Evolutionary conservation across 257 asterid species (phyloP), one percentile per base, ranked within the genome.

Genomic region (Anisodus tanguticus): DNA sequence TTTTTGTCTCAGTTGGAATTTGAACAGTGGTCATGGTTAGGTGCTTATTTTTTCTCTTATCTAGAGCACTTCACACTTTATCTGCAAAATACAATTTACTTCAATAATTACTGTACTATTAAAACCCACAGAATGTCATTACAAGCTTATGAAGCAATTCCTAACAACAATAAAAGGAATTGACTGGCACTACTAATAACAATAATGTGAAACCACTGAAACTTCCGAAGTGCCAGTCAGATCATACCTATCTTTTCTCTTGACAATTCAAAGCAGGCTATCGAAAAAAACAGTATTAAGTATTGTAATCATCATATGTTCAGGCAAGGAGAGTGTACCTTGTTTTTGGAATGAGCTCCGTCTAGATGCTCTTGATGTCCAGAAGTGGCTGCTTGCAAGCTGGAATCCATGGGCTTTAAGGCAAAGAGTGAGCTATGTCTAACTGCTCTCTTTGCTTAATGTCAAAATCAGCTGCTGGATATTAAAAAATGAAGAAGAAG

Each of bases 251-350:
- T 77, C 49, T 9, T 39, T 53, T 31, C 66, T 53, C 31, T 53
- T 4, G 22, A 77, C 64, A 77, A 22, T 31, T 31, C 66, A 53
- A 53, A 77, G 82, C 15, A 51, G 15, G 66, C 49, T 77, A 17
- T 13, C 26, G 4, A 77, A 53, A 9, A 54, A 9, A 76, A 13
- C 26, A 76, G 31, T 77, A 53, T 31, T 54, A 53, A 77, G 66
- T 26, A 55, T 55, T 31, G 43, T 12, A 31, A 77, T 31, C 66
- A 77, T 77, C 66, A 54, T 17, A 77, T 76, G 26, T 76, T 76
- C 82, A 54, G 31, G 64, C 82, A 77, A 53, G 82, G 49, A 31
- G 26, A 77, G 9, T 55, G 51, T 77, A 77, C 82, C 82, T 77
- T 53, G 82, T 9, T 3, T 77, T 7, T 26, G 81, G 63, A 76